Percentiles rank a stretch among this genome's conserved stretches.
These are phyloP conservation scores for Aspergillus persii DNA, from an alignment of 2,329 filamentous ascomycete genomes.

Conservation along the genomic window DNA sequence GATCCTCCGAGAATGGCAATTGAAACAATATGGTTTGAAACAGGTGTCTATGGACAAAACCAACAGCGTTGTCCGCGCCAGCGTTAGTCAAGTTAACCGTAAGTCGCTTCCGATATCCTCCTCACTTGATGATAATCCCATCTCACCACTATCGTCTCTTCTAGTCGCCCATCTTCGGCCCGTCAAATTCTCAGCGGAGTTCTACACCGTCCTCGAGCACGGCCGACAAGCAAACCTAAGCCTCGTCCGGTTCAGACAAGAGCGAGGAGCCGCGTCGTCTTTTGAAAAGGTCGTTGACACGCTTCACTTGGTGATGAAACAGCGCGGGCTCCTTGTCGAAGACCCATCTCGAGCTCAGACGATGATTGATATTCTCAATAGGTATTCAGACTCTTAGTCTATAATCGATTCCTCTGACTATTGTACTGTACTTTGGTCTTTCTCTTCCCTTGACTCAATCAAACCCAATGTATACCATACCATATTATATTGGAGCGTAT, in stretches of 20 bases:
- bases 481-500: background rate
- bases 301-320: conserved; percentile 66
- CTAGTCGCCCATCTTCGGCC: conserved; percentile 77
- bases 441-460: background rate
- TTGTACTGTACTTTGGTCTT: too few relatives aligned
- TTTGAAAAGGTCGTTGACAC: conserved; percentile 81
- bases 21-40: conserved; percentile 77
- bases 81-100: conserved; percentile 76
- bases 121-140: background rate
- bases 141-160: conserved; percentile 13
- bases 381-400: conserved; percentile 15
- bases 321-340: conserved; percentile 64
- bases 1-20: conserved; percentile 80
- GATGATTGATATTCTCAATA: conserved; percentile 53
- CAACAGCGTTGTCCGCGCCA: conserved; percentile 75
- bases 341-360: conserved; percentile 66
- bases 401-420: background rate
- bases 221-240: conserved; percentile 73
- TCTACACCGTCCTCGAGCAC: conserved; percentile 87
- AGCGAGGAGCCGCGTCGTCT: conserved; percentile 85
- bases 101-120: conserved; percentile 38
- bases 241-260: conserved; percentile 82
- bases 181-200: conserved; percentile 81
- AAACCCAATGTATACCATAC: background rate
- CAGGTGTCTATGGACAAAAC: conserved; percentile 76